These are phyloP conservation scores for Neocatenulostroma microsporum DNA, from an alignment of 2,329 filamentous ascomycete genomes.

Conservation along the genomic window DNA sequence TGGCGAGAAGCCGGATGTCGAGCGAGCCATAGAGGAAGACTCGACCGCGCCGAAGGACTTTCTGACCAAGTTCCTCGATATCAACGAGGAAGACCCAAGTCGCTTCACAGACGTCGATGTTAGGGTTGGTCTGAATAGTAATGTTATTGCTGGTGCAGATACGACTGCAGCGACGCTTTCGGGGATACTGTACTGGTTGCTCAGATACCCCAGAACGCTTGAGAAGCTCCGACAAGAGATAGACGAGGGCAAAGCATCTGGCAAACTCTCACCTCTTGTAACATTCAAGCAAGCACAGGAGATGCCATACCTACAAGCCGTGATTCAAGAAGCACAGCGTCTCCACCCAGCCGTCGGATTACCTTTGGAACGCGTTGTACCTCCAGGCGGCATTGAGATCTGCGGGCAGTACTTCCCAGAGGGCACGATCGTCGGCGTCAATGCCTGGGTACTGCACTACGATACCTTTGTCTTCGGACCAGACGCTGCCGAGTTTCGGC, in stretches of 20 bases:
- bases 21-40: conserved; percentile 9
- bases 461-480: conserved; percentile 29
- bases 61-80: conserved; percentile 27
- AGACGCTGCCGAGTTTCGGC: conserved; percentile 31
- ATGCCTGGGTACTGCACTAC: conserved; percentile 35
- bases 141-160: conserved; percentile 27
- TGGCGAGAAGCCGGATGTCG: not conserved
- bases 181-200: conserved; percentile 33
- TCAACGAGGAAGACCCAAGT: conserved; percentile 26
- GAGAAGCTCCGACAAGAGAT: conserved; percentile 34
- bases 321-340: conserved; percentile 33
- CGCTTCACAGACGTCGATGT: conserved; percentile 29
- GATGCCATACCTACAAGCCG: conserved; percentile 21
- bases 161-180: conserved; percentile 36
- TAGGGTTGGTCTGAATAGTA: conserved; percentile 22
- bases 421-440: conserved; percentile 35
- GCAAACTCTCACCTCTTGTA: conserved; percentile 18
- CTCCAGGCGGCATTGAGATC: conserved; percentile 14
- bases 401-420: conserved; percentile 25
- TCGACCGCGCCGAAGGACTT: conserved; percentile 27
- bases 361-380: conserved; percentile 30
- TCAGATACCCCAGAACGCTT: conserved; percentile 6
- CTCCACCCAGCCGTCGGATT: conserved; percentile 30
- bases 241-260: conserved; percentile 22
- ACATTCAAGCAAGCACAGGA: conserved; percentile 19